Evolutionary conservation across 108 stramenopile genomes (phyloP).

Genomic region (Mediolabrus comicus): DNA sequence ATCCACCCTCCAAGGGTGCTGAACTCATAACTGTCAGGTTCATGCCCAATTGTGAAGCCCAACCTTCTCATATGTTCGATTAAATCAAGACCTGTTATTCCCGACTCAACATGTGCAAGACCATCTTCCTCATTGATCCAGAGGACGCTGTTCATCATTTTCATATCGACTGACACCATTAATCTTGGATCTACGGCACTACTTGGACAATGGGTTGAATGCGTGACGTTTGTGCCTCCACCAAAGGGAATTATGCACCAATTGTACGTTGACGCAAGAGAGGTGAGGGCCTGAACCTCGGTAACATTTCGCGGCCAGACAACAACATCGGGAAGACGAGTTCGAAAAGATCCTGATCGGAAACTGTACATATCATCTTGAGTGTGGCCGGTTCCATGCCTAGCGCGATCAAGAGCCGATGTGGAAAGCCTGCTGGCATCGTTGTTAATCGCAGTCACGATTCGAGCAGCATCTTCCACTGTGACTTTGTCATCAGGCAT

Average conservation of each 20-base stretch:
- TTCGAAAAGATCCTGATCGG: constrained; percentile 46
- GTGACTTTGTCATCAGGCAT: constrained; percentile 17
- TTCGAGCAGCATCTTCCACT: constrained; percentile 9
- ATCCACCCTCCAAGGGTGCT: constrained; percentile 97
- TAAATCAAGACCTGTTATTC: constrained; percentile 79
- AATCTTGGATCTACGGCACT: constrained; percentile 70
- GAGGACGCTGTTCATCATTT: constrained; percentile 67
- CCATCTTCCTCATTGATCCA: constrained; percentile 89
- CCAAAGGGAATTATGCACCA: constrained; percentile 94
- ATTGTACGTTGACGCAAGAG: constrained; percentile 46
- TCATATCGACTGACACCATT: constrained; percentile 91
- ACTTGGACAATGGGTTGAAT: constrained; percentile 76
- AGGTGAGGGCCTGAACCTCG: constrained; percentile 59
- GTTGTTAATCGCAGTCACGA: constrained; percentile 13
- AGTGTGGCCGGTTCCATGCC: constrained; percentile 87
- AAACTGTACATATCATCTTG: constrained; percentile 79
- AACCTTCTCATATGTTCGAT: constrained; percentile 61
- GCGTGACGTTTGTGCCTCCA: constrained; percentile 92
- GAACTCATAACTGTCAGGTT: constrained; percentile 95
- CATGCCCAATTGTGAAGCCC: constrained; percentile 94
- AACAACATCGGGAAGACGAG: constrained; percentile 83
- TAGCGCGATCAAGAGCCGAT: constrained; percentile 46
- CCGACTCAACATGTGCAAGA: constrained; percentile 84
- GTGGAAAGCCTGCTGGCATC: constrained; percentile 41
- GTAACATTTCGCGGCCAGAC: constrained; percentile 64